A percentile compares a stretch with the other conserved stretches of the same genome.
phyloP scores from a whole-genome alignment of 371 early-diverging fungal genomes.

The Mortierella sp. region DNA sequence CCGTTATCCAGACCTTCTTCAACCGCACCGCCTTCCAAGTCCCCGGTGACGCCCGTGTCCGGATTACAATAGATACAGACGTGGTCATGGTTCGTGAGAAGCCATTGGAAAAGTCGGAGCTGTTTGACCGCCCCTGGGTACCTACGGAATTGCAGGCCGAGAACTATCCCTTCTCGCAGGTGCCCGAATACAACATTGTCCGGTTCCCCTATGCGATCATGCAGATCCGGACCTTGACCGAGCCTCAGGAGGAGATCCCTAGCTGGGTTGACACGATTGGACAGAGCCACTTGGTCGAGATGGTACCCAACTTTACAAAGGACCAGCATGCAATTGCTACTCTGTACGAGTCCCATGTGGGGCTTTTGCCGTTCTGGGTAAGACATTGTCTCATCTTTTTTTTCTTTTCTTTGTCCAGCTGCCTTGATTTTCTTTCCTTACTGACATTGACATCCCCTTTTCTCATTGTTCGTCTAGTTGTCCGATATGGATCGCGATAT shows the following conservation, averaged over 20 bases:
- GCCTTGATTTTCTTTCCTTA: background rate
- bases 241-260: constrained; percentile 78
- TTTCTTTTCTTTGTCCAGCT: background rate
- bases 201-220: constrained; percentile 97
- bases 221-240: constrained; percentile 91
- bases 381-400: constrained; percentile 7
- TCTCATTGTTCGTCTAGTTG: constrained; percentile 59
- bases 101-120: constrained; percentile 43
- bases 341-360: constrained; percentile 86
- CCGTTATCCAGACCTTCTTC: constrained; percentile 92
- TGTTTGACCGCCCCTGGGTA: constrained; percentile 43
- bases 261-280: constrained; percentile 93
- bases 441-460: background rate
- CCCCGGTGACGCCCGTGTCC: constrained; percentile 89
- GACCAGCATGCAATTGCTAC: constrained; percentile 97
- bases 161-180: constrained; percentile 86
- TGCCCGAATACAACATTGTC: constrained; percentile 82
- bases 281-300: constrained; percentile 91
- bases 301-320: constrained; percentile 98
- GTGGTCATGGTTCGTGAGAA: constrained; percentile 94
- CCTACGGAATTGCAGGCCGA: constrained; percentile 81
- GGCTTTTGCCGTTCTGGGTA: constrained; percentile 96
- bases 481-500: constrained; percentile 71
- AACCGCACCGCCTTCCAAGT: constrained; percentile 98
- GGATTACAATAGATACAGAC: constrained; percentile 97